Evolutionary conservation across 495 filamentous ascomycete species (phyloP).

Genomic region (Amphirosellinia nigrospora): DNA sequence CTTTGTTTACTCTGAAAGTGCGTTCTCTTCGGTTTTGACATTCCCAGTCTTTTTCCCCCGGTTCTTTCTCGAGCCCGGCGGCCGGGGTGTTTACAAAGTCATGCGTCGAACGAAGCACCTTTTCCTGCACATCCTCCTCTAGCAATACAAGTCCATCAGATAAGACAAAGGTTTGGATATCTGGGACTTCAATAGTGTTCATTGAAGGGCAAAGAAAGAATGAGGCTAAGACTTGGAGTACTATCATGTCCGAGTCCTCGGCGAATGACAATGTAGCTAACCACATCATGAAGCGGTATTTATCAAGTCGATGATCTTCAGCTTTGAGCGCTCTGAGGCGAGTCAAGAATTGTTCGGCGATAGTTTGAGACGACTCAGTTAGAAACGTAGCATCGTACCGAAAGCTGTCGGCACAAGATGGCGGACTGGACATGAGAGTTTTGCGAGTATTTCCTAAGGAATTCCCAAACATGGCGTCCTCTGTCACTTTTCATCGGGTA

Average conservation of each 20-base stretch:
- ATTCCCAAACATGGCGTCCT: constrained; percentile 14
- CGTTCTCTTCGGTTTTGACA: neutral
- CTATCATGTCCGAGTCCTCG: constrained; percentile 31
- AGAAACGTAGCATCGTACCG: constrained; percentile 26
- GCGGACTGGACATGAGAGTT: neutral
- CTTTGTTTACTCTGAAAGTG: neutral
- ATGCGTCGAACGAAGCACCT: neutral
- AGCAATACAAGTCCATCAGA: neutral
- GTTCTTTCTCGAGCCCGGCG: neutral
- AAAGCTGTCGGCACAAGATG: neutral
- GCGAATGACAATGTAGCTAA: constrained; percentile 44
- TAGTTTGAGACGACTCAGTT: neutral
- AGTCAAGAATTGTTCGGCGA: constrained; percentile 41
- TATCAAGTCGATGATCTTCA: constrained; percentile 25
- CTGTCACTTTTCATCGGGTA: neutral
- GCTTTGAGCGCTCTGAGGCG: constrained; percentile 42
- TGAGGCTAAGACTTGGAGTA: constrained; percentile 47
- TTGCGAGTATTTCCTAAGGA: neutral
- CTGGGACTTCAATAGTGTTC: neutral
- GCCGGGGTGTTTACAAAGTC: neutral
- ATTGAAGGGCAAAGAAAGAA: constrained; percentile 40
- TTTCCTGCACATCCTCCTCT: neutral
- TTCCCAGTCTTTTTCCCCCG: neutral
- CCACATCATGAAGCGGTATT: constrained; percentile 52
- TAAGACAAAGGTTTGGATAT: neutral